Base-by-base conservation (phyloP, 1,139 yeast species). In the Diutina catenulata region DNA sequence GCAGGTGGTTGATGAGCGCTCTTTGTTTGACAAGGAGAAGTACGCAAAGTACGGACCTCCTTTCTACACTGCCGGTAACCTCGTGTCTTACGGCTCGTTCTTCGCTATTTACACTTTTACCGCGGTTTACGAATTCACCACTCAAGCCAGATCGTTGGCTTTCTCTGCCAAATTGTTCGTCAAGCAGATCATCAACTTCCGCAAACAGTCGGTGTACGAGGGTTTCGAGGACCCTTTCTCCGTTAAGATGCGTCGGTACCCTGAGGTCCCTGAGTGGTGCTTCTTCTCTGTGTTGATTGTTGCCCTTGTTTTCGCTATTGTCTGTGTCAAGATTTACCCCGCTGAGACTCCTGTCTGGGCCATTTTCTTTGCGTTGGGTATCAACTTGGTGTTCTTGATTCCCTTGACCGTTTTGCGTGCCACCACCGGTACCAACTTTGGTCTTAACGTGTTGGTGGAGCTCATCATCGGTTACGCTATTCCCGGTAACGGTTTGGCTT, bases 401-500 rank as follows among this genome's bases (percentile, higher is more conserved):
- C 83, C 70, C 41, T 58, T 62, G 43, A 60, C 59, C 33, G 62
- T 60, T 32, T 60, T 74, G 29, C 73, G 63, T 46, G 64, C 80
- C 7, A 64, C 70, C 24, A 72, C 78, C 16, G 82, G 78, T 32
- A 57, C 61, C 43, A 52, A 61, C 19, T 59, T 75, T 42, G 76
- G 77, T 25, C 60, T 76, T 43, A 74, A 75, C 44, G 76, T 77
- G 4, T 55, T 77, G 44, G 75, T 73, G 31, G 81, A 77, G 51
- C 59, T 77, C 46, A 67, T 77, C 42, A 61, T 72, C 38, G 84
- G 84, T 18, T 74, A 74, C 47, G 77, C 79, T 2, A 45, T 76
- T 26, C 82, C 80, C 23, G 80, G 80, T 37, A 74, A 76, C 41
- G 79, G 78, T 33, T 57, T 64, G 37, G 82, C 82, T 2, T 55